These are phyloP conservation scores for Aspergillus ochraceus DNA, from an alignment of 2,329 filamentous ascomycete species.

Conservation along the genomic window DNA sequence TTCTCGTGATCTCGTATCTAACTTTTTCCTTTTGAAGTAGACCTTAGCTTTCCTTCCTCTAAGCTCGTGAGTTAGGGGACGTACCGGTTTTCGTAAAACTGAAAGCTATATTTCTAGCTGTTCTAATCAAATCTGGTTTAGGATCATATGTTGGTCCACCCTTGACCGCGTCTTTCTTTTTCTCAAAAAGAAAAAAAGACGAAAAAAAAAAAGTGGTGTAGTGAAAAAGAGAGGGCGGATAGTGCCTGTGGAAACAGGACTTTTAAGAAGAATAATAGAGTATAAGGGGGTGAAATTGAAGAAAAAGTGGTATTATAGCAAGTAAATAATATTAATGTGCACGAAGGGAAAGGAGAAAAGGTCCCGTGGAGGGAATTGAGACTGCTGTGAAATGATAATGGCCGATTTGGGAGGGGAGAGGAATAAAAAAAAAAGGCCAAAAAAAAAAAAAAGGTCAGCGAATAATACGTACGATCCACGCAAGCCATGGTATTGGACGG, in stretches of 20 bases:
- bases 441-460: neutral
- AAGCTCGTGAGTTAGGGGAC: neutral
- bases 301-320: neutral
- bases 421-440: neutral
- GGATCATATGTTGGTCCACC: neutral
- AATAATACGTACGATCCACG: neutral
- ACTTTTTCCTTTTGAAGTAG: neutral
- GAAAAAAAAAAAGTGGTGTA: constrained; percentile 4
- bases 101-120: neutral
- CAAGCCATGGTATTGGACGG: neutral
- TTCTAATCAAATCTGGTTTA: neutral
- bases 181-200: constrained; percentile 25
- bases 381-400: neutral
- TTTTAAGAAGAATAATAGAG: neutral
- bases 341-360: neutral
- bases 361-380: neutral
- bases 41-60: neutral
- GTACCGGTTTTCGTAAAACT: neutral
- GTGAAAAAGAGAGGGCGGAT: constrained; percentile 1
- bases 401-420: neutral
- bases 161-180: neutral
- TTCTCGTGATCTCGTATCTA: constrained; percentile 36
- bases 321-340: neutral
- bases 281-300: neutral
- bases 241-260: constrained; percentile 13